Conservation (phyloP, 2,329 filamentous ascomycete genomes). For the Sclerotinia borealis region DNA sequence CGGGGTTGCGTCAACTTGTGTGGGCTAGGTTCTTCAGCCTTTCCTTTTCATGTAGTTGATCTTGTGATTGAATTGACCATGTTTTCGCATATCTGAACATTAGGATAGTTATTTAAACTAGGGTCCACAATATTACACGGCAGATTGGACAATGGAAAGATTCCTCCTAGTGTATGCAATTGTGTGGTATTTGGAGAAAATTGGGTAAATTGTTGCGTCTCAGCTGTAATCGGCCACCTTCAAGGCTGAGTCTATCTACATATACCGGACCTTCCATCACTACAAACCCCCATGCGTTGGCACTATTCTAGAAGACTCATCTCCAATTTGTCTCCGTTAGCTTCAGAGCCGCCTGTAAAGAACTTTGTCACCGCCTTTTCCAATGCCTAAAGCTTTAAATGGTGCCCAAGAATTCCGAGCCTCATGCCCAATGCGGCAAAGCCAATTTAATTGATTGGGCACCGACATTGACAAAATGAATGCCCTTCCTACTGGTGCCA, state of each 20-base stretch:
- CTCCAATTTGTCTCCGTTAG: slow-evolving; percentile 2
- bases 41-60: slow-evolving; percentile 9
- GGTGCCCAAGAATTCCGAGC: slow-evolving; percentile 14
- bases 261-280: slow-evolving; percentile 1
- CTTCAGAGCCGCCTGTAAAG: slow-evolving; percentile 6
- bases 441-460: slow-evolving; percentile 15
- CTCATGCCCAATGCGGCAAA: slow-evolving; percentile 17
- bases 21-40: slow-evolving; percentile 5
- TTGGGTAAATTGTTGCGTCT: not conserved
- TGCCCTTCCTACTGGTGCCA: slow-evolving; percentile 19
- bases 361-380: slow-evolving; percentile 10
- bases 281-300: slow-evolving; percentile 2
- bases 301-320: slow-evolving; percentile 5
- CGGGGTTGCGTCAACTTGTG: not conserved
- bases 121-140: slow-evolving; percentile 6
- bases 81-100: slow-evolving; percentile 4
- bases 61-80: slow-evolving; percentile 9
- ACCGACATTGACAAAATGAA: slow-evolving; percentile 11
- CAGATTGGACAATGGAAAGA: slow-evolving; percentile 6
- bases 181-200: not conserved
- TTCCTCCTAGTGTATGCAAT: not conserved
- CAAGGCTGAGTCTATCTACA: slow-evolving; percentile 12
- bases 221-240: slow-evolving; percentile 8
- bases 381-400: slow-evolving; percentile 6
- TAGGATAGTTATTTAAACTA: not conserved